These are phyloP conservation scores for Cryptococcus sp. DNA, from an alignment of 1,284 basidiomycete genomes.

Conservation along the genomic window DNA sequence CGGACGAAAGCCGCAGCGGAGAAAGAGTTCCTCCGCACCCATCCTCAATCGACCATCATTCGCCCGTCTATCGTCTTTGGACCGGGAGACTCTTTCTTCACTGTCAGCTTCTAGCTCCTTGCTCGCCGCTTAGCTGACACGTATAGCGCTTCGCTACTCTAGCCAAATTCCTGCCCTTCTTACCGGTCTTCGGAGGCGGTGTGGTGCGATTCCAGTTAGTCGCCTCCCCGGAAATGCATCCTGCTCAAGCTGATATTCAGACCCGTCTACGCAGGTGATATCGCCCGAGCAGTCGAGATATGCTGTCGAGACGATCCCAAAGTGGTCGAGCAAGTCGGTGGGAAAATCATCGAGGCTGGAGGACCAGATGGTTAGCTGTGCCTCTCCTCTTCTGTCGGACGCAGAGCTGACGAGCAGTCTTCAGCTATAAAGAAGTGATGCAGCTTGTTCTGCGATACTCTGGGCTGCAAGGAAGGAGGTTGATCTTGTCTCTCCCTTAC, in stretches of 20 bases:
- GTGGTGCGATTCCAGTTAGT: conserved; percentile 55
- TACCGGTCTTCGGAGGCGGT: conserved; percentile 68
- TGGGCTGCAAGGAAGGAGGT: conserved; percentile 48
- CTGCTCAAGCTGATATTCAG: conserved; percentile 11
- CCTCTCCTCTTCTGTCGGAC: not conserved
- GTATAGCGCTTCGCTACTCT: conserved; percentile 57
- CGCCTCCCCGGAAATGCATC: not conserved
- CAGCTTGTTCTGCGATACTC: conserved; percentile 56
- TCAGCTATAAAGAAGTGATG: conserved; percentile 63
- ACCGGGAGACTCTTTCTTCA: conserved; percentile 65
- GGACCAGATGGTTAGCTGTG: conserved; percentile 58
- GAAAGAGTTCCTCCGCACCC: conserved; percentile 47
- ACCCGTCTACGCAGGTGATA: conserved; percentile 62
- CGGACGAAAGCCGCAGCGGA: conserved; percentile 63
- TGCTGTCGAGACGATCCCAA: conserved; percentile 50
- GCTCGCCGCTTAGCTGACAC: no score
- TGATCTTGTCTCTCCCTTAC: conserved; percentile 60
- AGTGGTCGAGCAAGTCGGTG: conserved; percentile 49
- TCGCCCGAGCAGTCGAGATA: conserved; percentile 58
- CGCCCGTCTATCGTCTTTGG: conserved; percentile 66
- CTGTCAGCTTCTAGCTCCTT: no score
- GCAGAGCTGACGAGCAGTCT: conserved; percentile 48
- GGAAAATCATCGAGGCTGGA: conserved; percentile 62
- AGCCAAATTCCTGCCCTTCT: conserved; percentile 57
- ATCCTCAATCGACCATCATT: conserved; percentile 57